Base-by-base conservation (phyloP, 2,329 filamentous ascomycete genomes). In the Nemania sp. region DNA sequence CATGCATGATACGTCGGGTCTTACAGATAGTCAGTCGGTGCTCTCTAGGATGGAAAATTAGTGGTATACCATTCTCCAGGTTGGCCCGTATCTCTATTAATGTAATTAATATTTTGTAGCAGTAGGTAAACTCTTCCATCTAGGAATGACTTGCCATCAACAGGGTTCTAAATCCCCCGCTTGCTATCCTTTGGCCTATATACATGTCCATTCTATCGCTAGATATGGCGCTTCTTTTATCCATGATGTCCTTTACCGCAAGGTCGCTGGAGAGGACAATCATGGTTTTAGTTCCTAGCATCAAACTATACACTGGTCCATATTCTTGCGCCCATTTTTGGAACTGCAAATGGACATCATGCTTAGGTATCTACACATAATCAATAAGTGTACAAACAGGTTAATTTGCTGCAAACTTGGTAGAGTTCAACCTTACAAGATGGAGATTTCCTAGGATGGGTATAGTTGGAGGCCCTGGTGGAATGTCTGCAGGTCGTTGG, bases 291-390 rank as follows among this genome's bases (percentile, higher is more conserved):
- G 80, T 82, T 1, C 85, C 85, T 0, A 86, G 75, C 0, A 85
- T 84, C 1, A 87, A 74, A 0, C 79, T 82, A 72, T 84, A 87
- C 0, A 87, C 73, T 0, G 84, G 82, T 1, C 69, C 62, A 56
- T 86, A 86, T 70, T 85, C 77, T 7, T 81, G 69, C 0, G 84
- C 83, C 85, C 85, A 87, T 69, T 83, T 81, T 35, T 82, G 73
- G 52, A 85, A 85, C 59, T 85, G 82, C 0, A 82, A 66, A 65
- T 85, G 81, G 0, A 74, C 72, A 49, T 83, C 73, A 1, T 75
- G 60, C 0, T 72, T 73, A 0, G 83, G 83, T 71, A 86, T 83
- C 72, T 80, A 38, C 38, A 47, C 22, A 45, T 43, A 29, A 63
- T 55, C 29, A 67, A 64, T 29, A 41, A 64, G 35, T 53, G 22